Conservation (phyloP, 2,329 filamentous ascomycete species). For the Neonectria punicea region DNA sequence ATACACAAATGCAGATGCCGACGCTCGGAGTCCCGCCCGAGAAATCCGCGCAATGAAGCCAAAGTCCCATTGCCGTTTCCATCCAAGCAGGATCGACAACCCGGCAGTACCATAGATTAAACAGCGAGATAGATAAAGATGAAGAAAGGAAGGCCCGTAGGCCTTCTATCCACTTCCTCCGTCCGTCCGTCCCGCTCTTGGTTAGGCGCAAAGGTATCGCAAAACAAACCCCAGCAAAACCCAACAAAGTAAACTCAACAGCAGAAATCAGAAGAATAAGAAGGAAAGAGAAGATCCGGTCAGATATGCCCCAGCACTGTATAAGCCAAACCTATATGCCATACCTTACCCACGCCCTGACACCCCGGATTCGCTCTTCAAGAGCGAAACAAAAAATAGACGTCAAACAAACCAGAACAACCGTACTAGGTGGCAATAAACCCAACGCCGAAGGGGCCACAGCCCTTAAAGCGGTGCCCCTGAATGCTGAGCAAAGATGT, state of each 20-base stretch:
- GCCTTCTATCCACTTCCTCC: slow-evolving; percentile 23
- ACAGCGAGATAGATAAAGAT: slow-evolving; percentile 13
- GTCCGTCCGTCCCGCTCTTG: slow-evolving; percentile 20
- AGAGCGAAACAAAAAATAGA: slow-evolving; percentile 11
- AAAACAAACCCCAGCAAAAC: slow-evolving; percentile 36
- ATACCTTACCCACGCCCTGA: slow-evolving; percentile 33
- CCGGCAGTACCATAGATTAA: slow-evolving; percentile 21
- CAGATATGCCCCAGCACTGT: slow-evolving; percentile 39
- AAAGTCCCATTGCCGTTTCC: slow-evolving; percentile 23
- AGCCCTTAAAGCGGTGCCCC: slow-evolving; percentile 16
- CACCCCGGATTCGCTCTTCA: slow-evolving; percentile 29
- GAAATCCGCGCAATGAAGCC: slow-evolving; percentile 19
- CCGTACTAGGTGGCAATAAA: slow-evolving; percentile 12
- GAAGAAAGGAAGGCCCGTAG: neutral
- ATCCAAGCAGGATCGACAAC: slow-evolving; percentile 14
- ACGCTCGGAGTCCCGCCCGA: slow-evolving; percentile 28
- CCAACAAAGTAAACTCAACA: slow-evolving; percentile 30
- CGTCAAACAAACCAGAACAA: slow-evolving; percentile 31
- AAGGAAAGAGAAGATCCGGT: slow-evolving; percentile 22
- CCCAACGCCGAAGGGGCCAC: slow-evolving; percentile 35
- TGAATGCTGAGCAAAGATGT: slow-evolving; percentile 13
- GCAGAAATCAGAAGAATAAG: slow-evolving; percentile 26
- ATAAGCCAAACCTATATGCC: slow-evolving; percentile 35
- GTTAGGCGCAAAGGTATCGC: slow-evolving; percentile 37
- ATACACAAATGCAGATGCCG: slow-evolving; percentile 37